Conservation (phyloP, 192 early-diverging fungal genomes). For the Gigaspora rosea region DNA sequence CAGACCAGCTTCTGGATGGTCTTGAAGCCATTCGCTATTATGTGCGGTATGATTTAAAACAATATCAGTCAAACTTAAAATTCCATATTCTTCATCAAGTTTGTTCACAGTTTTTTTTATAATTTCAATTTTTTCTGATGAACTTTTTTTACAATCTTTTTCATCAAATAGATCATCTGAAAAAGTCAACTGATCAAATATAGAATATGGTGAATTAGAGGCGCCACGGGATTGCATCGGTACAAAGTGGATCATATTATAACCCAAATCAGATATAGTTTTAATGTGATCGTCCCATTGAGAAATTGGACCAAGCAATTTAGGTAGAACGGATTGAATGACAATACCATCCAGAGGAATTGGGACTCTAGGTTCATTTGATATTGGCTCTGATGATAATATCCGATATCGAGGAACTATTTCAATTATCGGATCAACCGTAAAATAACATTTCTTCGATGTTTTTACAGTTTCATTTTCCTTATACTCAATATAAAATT, state of each 20-base stretch:
- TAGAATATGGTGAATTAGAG: constrained; percentile 98
- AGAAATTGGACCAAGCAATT: constrained; percentile 88
- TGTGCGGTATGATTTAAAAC: constrained; percentile 99
- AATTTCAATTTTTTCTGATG: constrained; percentile 63
- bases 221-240: constrained; percentile 87
- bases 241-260: constrained; percentile 99
- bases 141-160: constrained; percentile 44
- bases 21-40: constrained; percentile 89
- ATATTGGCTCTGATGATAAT: constrained; percentile 21
- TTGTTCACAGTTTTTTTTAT: constrained; percentile 54
- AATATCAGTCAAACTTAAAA: constrained; percentile 87
- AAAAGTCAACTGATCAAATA: constrained; percentile 91
- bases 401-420: constrained; percentile 42
- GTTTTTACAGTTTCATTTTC: constrained; percentile 32
- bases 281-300: constrained; percentile 78
- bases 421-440: constrained; percentile 85
- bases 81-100: constrained; percentile 66
- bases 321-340: constrained; percentile 91
- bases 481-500: constrained; percentile 80
- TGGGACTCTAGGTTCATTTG: constrained; percentile 33
- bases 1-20: constrained; percentile 92
- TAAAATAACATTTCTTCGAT: constrained; percentile 65
- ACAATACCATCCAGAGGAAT: constrained; percentile 89
- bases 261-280: constrained; percentile 72
- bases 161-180: constrained; percentile 83